These are phyloP conservation scores for Eutypa lata DNA, from an alignment of 2,329 filamentous ascomycete species.

Conservation along the genomic window DNA sequence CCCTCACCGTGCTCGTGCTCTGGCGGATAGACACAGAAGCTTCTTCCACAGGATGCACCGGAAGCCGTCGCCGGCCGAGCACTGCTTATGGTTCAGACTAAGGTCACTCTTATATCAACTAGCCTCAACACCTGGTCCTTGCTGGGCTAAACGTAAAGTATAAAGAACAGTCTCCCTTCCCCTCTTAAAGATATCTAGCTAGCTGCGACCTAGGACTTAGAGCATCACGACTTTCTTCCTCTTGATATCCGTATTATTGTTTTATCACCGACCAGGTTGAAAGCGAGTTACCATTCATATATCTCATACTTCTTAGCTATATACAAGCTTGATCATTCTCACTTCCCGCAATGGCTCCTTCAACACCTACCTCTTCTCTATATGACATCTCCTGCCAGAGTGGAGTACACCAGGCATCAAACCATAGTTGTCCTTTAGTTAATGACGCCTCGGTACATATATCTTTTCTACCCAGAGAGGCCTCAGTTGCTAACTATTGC, in stretches of 20 bases:
- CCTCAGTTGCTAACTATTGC: slow-evolving; percentile 4
- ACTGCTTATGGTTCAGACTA: neutral
- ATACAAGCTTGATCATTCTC: neutral
- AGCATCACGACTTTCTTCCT: neutral
- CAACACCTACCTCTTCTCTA: slow-evolving; percentile 7
- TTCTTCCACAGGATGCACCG: neutral
- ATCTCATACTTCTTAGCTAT: neutral
- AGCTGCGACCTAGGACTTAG: neutral
- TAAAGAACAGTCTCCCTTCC: neutral
- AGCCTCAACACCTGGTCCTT: neutral
- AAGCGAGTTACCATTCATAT: neutral
- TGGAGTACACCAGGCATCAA: slow-evolving; percentile 4
- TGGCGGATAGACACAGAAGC: neutral
- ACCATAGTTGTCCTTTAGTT: slow-evolving; percentile 7
- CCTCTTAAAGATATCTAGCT: neutral
- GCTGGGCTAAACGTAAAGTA: neutral
- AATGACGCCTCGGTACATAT: slow-evolving; percentile 15
- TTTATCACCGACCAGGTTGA: too few relatives aligned
- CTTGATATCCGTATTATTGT: too few relatives aligned
- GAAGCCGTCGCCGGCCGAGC: neutral
- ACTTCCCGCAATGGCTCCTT: slow-evolving; percentile 11
- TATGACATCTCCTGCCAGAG: slow-evolving; percentile 3
- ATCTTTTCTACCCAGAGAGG: slow-evolving; percentile 4
- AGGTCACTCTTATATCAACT: neutral
- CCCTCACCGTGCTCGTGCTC: neutral